Base-by-base conservation (phyloP, 2,329 filamentous ascomycete species). In the Dactylonectria macrodidyma region DNA sequence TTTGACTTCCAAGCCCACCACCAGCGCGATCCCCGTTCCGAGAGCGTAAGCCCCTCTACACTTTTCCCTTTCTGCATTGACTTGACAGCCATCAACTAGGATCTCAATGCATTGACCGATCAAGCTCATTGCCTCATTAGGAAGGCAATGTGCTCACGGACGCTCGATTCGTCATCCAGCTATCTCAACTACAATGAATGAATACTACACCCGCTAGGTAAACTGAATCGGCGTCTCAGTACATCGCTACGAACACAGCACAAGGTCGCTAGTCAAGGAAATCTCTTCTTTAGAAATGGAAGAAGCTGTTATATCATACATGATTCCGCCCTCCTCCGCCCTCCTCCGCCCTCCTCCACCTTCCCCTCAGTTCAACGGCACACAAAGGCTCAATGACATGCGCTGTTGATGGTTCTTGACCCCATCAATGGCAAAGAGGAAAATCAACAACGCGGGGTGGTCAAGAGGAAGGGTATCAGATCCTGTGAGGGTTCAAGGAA, bases 1-100 rank as follows among this genome's bases (percentile, higher is more conserved):
- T 60, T 16, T 16, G n/a, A 66, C 48, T 22, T 33, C 26, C 19
- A n/a, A 26, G 22, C 36, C 56, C 44, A 10, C 57, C 58, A 19
- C 46, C 30, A 33, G 26, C 26, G 26, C 26, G 26, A 30, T 30
- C 26, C 26, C 26, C 26, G 4, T 30, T 30, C 26, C 26, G 26
- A 30, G 26, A 30, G 26, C 46, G 46, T 93, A 58, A 58, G 57
- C 62, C 48, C 36, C 33, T 36, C 52, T 41, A 16, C 46, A 24
- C 55, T 55, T 73, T 71, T 44, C 60, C 65, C 59, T 57, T 57
- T 72, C 59, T 75, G 26, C 48, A 11, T 30, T 30, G 16, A 52
- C 7, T 16, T 34, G 30, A 24, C 63, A 47, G 46, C 50, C 51
- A 51, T 61, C 38, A 44, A 41, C 63, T 19, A 41, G 58, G 63